Evolutionary conservation across 2,329 filamentous ascomycete species (phyloP), one percentile per base, ranked within the genome.

Genomic region (Beauveria sp.): DNA sequence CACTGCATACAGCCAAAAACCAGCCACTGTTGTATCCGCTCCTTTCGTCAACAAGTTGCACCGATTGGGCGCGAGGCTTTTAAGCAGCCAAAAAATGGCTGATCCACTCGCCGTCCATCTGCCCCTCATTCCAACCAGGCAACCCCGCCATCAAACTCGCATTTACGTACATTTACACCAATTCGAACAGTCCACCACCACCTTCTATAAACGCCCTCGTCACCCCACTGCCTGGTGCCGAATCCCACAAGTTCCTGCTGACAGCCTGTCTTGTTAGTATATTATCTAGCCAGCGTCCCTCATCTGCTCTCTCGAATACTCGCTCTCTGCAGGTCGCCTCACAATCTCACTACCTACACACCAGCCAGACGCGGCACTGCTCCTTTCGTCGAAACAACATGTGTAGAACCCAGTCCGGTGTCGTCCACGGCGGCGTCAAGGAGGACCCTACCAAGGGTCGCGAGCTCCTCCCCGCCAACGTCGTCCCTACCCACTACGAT

Each of bases 401-500:
- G 86, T 90, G 88, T 76, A 84, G 83, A 66, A 68, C 70, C 54
- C 73, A 73, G 46, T 70, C 72, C 44, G 68, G 66, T 47, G 66
- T 69, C 67, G 74, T 73, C 44, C 65, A 68, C 67, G 70, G 70
- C 61, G 69, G 72, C 65, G 71, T 70, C 61, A 71, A 71, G 60
- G 69, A 53, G 43, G 54, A 58, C 58, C 44, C 62, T 18, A 61
- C 64, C 51, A 76, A 70, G 20, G 68, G 66, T 44, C 87, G 93
- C 69, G 89, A 96, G 79, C 88, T 97, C 66, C 82, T 97, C 68
- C 94, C 93, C 57, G 86, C 87, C 76, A 96, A 97, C 71, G 91
- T 97, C 70, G 89, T 93, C 73, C 92, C 93, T n/a, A 77, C 82
- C 44, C 92, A 97, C 78, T 97, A 97, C 77, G 86, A 96, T 74